Conservation (phyloP, 768 basidiomycete genomes). For the Mycena pura region DNA sequence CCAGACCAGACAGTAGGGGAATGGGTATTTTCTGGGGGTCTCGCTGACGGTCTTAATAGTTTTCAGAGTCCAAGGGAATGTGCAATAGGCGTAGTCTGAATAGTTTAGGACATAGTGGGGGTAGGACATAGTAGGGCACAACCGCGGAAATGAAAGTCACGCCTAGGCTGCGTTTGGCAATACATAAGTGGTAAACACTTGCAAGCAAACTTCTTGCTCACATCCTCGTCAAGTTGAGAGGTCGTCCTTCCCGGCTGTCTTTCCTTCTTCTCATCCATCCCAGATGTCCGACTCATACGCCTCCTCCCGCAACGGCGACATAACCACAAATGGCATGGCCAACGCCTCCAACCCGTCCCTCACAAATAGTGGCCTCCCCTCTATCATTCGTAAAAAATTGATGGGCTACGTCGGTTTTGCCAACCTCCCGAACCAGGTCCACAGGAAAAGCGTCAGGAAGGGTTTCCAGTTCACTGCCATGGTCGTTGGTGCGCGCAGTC, state of each 20-base stretch:
- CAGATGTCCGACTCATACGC: conserved; percentile 81
- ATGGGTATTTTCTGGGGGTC: not conserved
- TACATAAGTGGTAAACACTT: not conserved
- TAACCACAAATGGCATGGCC: conserved; percentile 61
- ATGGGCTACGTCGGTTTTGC: conserved; percentile 97
- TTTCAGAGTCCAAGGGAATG: conserved; percentile 8
- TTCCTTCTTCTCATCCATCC: conserved; percentile 34
- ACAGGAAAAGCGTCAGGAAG: conserved; percentile 96
- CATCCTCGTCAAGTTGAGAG: conserved; percentile 59
- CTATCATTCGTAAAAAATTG: conserved; percentile 85
- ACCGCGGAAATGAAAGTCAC: conserved; percentile 17
- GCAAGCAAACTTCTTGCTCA: conserved; percentile 46
- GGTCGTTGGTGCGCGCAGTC: conserved; percentile 92
- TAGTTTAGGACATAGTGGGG: not conserved
- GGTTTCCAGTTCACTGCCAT: conserved; percentile 99
- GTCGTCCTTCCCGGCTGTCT: conserved; percentile 48
- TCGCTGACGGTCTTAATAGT: not conserved
- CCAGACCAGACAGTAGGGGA: conserved; percentile 58
- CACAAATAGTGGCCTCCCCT: conserved; percentile 45
- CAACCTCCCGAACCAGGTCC: conserved; percentile 98
- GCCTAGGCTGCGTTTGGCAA: not conserved
- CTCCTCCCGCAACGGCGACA: conserved; percentile 71
- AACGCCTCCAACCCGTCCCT: conserved; percentile 74
- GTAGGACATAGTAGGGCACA: no score
- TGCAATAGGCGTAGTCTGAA: not conserved